These are phyloP conservation scores for Colletotrichum zoysiae DNA, from an alignment of 2,329 filamentous ascomycete species.

Conservation along the genomic window DNA sequence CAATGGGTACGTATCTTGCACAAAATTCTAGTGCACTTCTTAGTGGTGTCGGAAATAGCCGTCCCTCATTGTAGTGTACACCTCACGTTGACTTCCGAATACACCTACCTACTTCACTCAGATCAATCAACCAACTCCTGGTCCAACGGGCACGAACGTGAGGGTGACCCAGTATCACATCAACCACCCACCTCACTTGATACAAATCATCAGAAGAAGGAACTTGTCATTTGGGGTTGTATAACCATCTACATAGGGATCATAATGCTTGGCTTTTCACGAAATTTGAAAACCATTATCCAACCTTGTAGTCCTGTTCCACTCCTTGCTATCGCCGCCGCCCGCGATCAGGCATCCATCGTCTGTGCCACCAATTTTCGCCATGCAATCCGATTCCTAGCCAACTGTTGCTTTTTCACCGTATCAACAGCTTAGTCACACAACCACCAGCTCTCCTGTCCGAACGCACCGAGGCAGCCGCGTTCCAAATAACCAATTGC, in stretches of 20 bases:
- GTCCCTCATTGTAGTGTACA: neutral
- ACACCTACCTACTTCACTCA: neutral
- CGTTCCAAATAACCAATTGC: neutral
- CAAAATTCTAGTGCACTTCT: neutral
- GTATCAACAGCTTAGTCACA: neutral
- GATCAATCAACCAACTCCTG: too few species aligned
- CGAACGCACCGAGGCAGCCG: neutral
- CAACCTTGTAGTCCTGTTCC: neutral
- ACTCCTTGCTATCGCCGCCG: neutral
- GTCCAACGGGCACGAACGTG: neutral
- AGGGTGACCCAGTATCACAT: neutral
- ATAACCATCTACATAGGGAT: neutral
- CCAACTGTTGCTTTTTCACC: neutral
- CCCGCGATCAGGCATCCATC: neutral
- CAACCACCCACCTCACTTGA: neutral
- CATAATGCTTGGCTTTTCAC: neutral
- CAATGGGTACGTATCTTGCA: slow-evolving; percentile 2
- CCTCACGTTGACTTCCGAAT: neutral
- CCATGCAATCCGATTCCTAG: neutral
- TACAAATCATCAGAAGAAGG: neutral
- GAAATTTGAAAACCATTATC: neutral
- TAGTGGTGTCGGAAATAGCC: neutral
- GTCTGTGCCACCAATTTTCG: neutral
- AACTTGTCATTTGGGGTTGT: neutral
- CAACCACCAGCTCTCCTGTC: neutral